phyloP scores from a whole-genome alignment of 768 basidiomycete genomes.

The Clavaria fumosa region DNA sequence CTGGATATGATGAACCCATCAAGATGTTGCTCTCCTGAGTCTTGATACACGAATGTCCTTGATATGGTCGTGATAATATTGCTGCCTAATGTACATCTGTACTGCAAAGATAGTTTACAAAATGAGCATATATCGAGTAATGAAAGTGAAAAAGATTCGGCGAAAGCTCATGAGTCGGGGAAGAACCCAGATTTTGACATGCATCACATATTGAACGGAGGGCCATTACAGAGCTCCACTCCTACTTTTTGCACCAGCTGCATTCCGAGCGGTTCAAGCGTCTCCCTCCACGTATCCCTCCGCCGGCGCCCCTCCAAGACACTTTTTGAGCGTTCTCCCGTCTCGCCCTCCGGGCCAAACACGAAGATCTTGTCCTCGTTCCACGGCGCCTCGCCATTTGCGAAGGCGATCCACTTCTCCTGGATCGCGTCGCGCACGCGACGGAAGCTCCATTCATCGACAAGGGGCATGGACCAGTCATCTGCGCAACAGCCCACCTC shows the following conservation, averaged over 20 bases:
- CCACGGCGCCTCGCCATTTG: constrained; percentile 63
- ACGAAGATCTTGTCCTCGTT: constrained; percentile 54
- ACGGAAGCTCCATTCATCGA: constrained; percentile 51
- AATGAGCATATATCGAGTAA: too few relatives aligned
- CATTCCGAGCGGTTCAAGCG: constrained; percentile 52
- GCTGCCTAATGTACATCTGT: too few relatives aligned
- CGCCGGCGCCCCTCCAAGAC: constrained; percentile 57
- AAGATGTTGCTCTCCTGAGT: too few relatives aligned
- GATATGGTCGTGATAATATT: too few relatives aligned
- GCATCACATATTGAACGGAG: too few relatives aligned
- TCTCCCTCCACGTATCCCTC: constrained; percentile 43
- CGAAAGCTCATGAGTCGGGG: too few relatives aligned
- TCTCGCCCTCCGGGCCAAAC: constrained; percentile 73
- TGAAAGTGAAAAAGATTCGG: too few relatives aligned
- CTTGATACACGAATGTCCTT: too few relatives aligned
- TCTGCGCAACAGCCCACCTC: constrained; percentile 14
- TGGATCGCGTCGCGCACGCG: constrained; percentile 61
- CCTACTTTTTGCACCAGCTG: constrained; percentile 59
- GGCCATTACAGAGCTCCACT: constrained; percentile 58
- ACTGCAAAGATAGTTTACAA: too few relatives aligned
- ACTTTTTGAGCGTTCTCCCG: constrained; percentile 47
- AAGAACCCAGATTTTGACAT: too few relatives aligned
- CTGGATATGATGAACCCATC: too few relatives aligned
- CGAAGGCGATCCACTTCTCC: constrained; percentile 61
- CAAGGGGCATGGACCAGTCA: constrained; percentile 40